Evolutionary conservation across 2,329 filamentous ascomycete species (phyloP).

Genomic region (Fusarium graminum): DNA sequence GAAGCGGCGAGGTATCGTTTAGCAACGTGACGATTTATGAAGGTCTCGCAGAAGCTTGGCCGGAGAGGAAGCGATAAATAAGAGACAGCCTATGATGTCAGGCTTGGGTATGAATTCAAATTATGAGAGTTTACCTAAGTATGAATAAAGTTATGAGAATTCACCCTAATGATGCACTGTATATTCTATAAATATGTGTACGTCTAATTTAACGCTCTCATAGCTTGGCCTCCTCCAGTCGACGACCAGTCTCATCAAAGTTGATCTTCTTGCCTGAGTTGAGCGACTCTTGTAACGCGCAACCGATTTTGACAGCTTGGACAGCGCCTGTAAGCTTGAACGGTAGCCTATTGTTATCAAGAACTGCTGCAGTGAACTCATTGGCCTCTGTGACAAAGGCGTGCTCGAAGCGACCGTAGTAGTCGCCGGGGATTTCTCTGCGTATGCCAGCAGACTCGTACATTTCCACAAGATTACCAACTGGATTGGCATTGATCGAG

Average conservation of each 20-base stretch:
- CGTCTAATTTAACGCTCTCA: conserved; percentile 13
- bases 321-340: conserved; percentile 70
- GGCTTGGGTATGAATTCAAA: neutral
- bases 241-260: conserved; percentile 64
- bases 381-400: conserved; percentile 74
- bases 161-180: neutral
- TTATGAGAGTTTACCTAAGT: neutral
- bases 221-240: conserved; percentile 43
- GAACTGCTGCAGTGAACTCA: conserved; percentile 71
- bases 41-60: conserved; percentile 56
- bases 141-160: neutral
- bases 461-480: conserved; percentile 66
- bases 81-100: neutral
- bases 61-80: conserved; percentile 44
- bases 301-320: conserved; percentile 71
- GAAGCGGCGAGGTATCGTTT: conserved; percentile 50
- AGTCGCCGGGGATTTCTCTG: conserved; percentile 71
- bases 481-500: conserved; percentile 70
- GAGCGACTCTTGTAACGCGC: conserved; percentile 70
- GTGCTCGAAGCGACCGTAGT: conserved; percentile 73
- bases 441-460: conserved; percentile 64
- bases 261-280: conserved; percentile 68
- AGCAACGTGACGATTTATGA: conserved; percentile 53
- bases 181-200: conserved; percentile 24
- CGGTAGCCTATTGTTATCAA: conserved; percentile 69